A percentile compares a stretch with the other conserved stretches of the same genome.
These are phyloP conservation scores for Phlebiopsis gigantea DNA, from an alignment of 768 basidiomycete genomes.

Conservation along the genomic window DNA sequence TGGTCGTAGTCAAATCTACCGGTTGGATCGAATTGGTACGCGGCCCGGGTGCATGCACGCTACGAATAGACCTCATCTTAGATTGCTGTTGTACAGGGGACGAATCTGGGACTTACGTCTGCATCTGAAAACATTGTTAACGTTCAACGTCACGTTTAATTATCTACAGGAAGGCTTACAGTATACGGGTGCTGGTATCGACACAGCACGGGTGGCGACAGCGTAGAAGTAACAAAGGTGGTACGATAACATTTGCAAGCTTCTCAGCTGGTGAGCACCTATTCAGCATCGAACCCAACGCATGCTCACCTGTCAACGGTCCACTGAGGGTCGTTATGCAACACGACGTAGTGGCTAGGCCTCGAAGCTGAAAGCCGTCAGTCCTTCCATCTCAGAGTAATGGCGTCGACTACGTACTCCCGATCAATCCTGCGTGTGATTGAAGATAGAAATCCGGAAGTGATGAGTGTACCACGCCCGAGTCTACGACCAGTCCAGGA, in stretches of 20 bases:
- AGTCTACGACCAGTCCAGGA: constrained; percentile 46
- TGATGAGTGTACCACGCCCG: constrained; percentile 42
- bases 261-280: constrained; percentile 31
- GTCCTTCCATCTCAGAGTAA: neutral
- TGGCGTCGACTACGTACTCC: constrained; percentile 22
- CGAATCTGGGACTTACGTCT: constrained; percentile 36
- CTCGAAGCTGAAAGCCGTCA: constrained; percentile 38
- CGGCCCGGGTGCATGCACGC: constrained; percentile 11
- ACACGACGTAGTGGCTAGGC: constrained; percentile 53
- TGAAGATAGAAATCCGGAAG: constrained; percentile 53
- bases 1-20: neutral
- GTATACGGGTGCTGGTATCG: constrained; percentile 57
- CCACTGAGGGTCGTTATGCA: constrained; percentile 30
- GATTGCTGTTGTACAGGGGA: neutral
- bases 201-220: constrained; percentile 50
- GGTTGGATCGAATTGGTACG: constrained; percentile 7
- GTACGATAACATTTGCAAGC: constrained; percentile 45
- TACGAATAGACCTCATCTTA: neutral
- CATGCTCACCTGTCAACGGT: constrained; percentile 1
- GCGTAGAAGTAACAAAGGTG: constrained; percentile 49
- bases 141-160: neutral
- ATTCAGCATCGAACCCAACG: neutral
- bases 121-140: constrained; percentile 36
- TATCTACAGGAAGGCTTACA: constrained; percentile 33
- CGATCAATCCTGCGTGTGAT: constrained; percentile 50